Percentiles rank a stretch among this genome's conserved stretches.
These are phyloP conservation scores for Yamagishiella unicocca DNA, from an alignment of 139 green algal species.

Conservation along the genomic window DNA sequence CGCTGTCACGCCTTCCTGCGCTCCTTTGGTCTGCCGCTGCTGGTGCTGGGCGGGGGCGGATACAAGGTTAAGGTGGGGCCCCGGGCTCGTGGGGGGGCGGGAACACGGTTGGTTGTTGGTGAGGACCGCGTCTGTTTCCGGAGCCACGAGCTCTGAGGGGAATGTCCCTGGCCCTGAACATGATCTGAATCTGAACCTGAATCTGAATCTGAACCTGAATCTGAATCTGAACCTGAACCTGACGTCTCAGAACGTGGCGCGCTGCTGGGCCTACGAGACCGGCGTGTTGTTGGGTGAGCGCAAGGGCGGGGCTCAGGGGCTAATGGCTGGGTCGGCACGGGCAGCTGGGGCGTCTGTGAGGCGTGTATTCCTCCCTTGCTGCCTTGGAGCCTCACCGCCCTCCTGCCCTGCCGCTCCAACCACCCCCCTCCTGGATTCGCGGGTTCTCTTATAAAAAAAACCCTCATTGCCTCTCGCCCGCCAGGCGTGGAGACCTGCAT, in stretches of 20 bases:
- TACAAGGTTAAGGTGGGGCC: slow-evolving; percentile 93
- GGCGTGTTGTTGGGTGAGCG: slow-evolving; percentile 62
- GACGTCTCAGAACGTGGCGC: slow-evolving; percentile 94
- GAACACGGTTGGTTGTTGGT: not conserved
- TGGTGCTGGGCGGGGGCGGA: slow-evolving; percentile 94
- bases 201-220: too few relatives aligned
- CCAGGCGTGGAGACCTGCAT: slow-evolving; percentile 67
- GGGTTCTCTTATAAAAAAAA: too few relatives aligned
- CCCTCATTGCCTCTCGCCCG: not conserved
- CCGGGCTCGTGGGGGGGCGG: not conserved
- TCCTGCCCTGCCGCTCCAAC: not conserved
- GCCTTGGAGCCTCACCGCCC: not conserved
- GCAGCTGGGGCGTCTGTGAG: not conserved
- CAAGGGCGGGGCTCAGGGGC: not conserved
- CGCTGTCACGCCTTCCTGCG: slow-evolving; percentile 87
- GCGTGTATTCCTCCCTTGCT: not conserved
- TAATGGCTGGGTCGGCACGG: not conserved
- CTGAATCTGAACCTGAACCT: too few relatives aligned
- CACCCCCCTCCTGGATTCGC: not conserved
- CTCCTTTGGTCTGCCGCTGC: slow-evolving; percentile 83
- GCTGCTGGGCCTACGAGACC: slow-evolving; percentile 98
- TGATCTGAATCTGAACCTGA: too few relatives aligned
- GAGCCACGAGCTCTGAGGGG: not conserved
- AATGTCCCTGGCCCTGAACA: too few relatives aligned
- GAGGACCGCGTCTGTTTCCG: not conserved